phyloP scores from a whole-genome alignment of 2,329 filamentous ascomycete genomes.

The Fusarium musae region DNA sequence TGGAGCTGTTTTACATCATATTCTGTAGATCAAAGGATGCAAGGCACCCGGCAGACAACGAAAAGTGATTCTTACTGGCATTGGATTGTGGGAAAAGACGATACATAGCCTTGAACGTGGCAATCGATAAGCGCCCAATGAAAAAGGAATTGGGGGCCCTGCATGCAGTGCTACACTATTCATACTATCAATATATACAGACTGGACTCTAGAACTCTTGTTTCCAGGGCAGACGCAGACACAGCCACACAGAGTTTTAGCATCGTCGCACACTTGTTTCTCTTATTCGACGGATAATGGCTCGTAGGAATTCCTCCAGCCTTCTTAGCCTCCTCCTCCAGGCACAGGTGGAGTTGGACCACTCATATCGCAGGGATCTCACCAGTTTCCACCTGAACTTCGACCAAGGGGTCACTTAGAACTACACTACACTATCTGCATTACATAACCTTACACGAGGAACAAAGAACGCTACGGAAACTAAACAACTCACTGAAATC shows the following conservation, averaged over 20 bases:
- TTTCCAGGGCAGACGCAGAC: constrained; percentile 6
- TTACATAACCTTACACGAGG: constrained; percentile 2
- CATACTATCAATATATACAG: constrained; percentile 23
- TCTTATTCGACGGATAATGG: background rate
- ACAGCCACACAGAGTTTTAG: constrained; percentile 21
- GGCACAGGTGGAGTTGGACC: constrained; percentile 31
- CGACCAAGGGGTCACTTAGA: background rate
- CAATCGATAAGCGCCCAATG: constrained; percentile 24
- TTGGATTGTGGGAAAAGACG: background rate
- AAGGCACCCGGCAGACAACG: constrained; percentile 19
- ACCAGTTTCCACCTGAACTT: background rate
- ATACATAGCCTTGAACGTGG: constrained; percentile 1
- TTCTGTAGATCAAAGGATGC: constrained; percentile 28
- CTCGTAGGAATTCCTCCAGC: constrained; percentile 14
- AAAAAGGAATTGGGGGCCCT: constrained; percentile 15
- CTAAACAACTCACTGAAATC: background rate
- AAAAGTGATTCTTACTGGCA: background rate
- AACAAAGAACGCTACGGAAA: background rate
- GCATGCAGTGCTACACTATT: constrained; percentile 28
- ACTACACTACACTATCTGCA: background rate
- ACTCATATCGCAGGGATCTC: constrained; percentile 13
- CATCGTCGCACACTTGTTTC: constrained; percentile 3
- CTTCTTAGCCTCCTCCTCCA: constrained; percentile 16
- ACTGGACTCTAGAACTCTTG: constrained; percentile 1
- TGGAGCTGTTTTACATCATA: background rate